Conservation (phyloP, 1,284 basidiomycete species). For the Tremellales sp. region DNA sequence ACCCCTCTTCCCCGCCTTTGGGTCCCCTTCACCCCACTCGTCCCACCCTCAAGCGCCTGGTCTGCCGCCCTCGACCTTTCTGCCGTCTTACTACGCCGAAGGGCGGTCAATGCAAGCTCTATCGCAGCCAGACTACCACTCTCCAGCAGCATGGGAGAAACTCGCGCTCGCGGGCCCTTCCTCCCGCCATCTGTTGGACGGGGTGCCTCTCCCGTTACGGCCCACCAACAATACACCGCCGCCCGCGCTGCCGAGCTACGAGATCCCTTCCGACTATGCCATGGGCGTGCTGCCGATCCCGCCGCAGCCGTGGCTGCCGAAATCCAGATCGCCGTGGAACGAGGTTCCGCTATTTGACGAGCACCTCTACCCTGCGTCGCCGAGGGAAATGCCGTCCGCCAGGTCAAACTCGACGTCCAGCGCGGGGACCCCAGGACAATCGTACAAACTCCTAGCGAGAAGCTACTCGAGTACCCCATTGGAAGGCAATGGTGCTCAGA, state of each 20-base stretch:
- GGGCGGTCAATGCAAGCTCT: constrained; percentile 5
- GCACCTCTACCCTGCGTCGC: background rate
- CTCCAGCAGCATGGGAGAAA: constrained; percentile 7
- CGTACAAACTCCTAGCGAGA: constrained; percentile 1
- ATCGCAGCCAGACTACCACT: background rate
- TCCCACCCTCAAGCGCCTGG: too few species aligned
- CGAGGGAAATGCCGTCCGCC: constrained; percentile 1
- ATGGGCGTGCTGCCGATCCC: background rate
- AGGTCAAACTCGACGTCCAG: constrained; percentile 9
- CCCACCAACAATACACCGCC: background rate
- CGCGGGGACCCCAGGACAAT: constrained; percentile 11
- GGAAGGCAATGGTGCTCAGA: background rate
- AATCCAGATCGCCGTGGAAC: constrained; percentile 13
- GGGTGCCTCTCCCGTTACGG: constrained; percentile 3
- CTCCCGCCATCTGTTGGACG: constrained; percentile 9
- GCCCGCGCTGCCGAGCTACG: constrained; percentile 1
- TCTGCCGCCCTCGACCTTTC: constrained; percentile 15
- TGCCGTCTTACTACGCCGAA: constrained; percentile 23
- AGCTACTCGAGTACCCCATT: background rate
- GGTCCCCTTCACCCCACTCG: too few species aligned
- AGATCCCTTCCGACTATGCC: background rate
- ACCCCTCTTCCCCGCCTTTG: too few species aligned
- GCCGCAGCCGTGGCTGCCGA: constrained; percentile 10
- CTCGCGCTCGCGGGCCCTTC: constrained; percentile 4
- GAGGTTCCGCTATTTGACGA: constrained; percentile 13